phyloP scores from a whole-genome alignment of 768 basidiomycete species.

The Myochromella boudieri region DNA sequence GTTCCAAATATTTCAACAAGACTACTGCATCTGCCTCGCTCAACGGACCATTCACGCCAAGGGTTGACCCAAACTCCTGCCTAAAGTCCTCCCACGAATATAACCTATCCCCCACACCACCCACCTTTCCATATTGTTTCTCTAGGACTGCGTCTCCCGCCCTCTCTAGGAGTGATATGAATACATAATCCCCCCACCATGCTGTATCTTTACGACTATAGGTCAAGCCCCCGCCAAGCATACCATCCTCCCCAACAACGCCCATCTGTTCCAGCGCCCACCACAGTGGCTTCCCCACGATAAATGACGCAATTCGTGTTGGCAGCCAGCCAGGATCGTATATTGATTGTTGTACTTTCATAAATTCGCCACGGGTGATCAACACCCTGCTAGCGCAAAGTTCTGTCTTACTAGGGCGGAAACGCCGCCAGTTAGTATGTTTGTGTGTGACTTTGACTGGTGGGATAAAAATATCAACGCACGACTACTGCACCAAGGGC shows the following conservation, averaged over 20 bases:
- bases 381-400: slow-evolving; percentile 45
- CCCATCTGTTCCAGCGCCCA: slow-evolving; percentile 85
- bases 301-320: slow-evolving; percentile 63
- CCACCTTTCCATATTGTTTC: slow-evolving; percentile 39
- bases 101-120: slow-evolving; percentile 57
- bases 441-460: not conserved
- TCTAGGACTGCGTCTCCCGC: slow-evolving; percentile 60
- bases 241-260: slow-evolving; percentile 63
- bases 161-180: slow-evolving; percentile 60
- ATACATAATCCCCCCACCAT: slow-evolving; percentile 74
- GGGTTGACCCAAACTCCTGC: slow-evolving; percentile 49
- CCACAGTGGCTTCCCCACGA: slow-evolving; percentile 80
- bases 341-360: slow-evolving; percentile 56
- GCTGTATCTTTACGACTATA: slow-evolving; percentile 38
- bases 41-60: slow-evolving; percentile 33
- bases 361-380: slow-evolving; percentile 54
- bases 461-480: slow-evolving; percentile 31
- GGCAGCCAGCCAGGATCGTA: slow-evolving; percentile 72
- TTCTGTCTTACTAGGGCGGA: slow-evolving; percentile 67
- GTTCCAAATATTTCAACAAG: slow-evolving; percentile 73
- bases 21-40: slow-evolving; percentile 67
- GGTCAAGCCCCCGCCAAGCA: slow-evolving; percentile 25
- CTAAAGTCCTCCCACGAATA: slow-evolving; percentile 65
- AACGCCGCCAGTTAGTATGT: slow-evolving; percentile 19
- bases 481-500: slow-evolving; percentile 73